Evolutionary conservation across 441 rosid species (phyloP).

Genomic region (Jatropha podagrica): DNA sequence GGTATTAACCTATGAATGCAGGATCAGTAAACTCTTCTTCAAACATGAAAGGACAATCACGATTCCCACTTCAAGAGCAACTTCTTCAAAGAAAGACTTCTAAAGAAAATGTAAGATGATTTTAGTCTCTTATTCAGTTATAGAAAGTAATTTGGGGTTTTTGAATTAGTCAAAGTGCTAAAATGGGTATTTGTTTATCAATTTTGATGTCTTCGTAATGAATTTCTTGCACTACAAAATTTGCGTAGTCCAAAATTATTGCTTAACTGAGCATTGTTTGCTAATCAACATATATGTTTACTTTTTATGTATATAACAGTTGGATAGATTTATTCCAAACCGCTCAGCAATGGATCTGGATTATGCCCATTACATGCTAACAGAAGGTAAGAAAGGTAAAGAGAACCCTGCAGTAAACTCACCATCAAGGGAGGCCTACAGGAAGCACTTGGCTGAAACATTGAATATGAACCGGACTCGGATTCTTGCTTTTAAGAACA

Average conservation of each 20-base stretch:
- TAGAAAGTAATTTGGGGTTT: not conserved
- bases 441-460: conserved; percentile 61
- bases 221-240: too few species aligned
- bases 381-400: conserved; percentile 43
- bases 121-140: not conserved
- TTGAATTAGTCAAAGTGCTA: not conserved
- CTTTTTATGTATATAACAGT: conserved; percentile 19
- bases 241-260: not conserved
- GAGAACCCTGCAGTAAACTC: conserved; percentile 40
- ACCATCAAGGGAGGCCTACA: conserved; percentile 65
- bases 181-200: too few species aligned
- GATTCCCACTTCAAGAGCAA: conserved; percentile 59
- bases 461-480: conserved; percentile 64
- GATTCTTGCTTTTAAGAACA: conserved; percentile 70
- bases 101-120: conserved; percentile 47
- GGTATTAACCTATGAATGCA: conserved; percentile 41
- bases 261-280: not conserved
- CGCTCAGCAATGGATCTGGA: conserved; percentile 62
- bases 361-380: conserved; percentile 49
- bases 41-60: conserved; percentile 38
- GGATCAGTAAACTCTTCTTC: conserved; percentile 43
- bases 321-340: conserved; percentile 62
- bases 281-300: not conserved
- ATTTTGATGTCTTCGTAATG: too few species aligned
- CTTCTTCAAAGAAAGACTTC: conserved; percentile 45